These are phyloP conservation scores for Phaeosphaeria sp. DNA, from an alignment of 2,329 filamentous ascomycete genomes.

Conservation along the genomic window DNA sequence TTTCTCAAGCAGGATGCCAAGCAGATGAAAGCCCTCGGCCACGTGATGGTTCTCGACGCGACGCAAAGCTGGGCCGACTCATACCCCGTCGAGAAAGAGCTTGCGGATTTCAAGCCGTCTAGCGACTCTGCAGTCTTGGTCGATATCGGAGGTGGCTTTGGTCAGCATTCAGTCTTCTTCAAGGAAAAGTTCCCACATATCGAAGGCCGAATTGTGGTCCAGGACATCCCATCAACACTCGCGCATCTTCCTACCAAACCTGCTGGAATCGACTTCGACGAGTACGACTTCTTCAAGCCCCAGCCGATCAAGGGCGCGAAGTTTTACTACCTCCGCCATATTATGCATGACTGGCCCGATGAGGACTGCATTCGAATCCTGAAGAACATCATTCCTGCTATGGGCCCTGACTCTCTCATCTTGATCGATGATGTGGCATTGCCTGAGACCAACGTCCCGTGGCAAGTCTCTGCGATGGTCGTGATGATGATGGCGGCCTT, in stretches of 20 bases:
- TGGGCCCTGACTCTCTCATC: conserved; percentile 36
- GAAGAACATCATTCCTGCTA: conserved; percentile 28
- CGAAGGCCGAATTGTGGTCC: conserved; percentile 29
- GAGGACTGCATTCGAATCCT: conserved; percentile 37
- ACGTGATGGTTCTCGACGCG: conserved; percentile 36
- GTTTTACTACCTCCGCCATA: conserved; percentile 42
- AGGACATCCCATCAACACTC: conserved; percentile 35
- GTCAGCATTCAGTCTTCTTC: conserved; percentile 32
- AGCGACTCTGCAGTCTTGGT: conserved; percentile 31
- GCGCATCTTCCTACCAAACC: conserved; percentile 11
- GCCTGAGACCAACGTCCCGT: conserved; percentile 36
- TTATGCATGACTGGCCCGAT: conserved; percentile 45
- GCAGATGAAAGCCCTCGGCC: conserved; percentile 36
- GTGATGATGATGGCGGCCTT: conserved; percentile 33
- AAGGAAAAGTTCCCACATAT: conserved; percentile 21
- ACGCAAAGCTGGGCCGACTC: conserved; percentile 25
- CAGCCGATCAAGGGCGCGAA: conserved; percentile 39
- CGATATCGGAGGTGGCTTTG: conserved; percentile 44
- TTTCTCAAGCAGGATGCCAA: conserved; percentile 34
- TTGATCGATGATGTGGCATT: conserved; percentile 43
- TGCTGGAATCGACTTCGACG: conserved; percentile 35
- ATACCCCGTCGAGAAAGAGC: conserved; percentile 24
- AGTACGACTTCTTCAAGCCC: conserved; percentile 42
- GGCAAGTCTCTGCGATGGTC: conserved; percentile 39
- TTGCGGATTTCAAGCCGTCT: conserved; percentile 19